A percentile compares a stretch with the other conserved stretches of the same genome.
These are phyloP conservation scores for Colletotrichum falcatum DNA, from an alignment of 2,329 filamentous ascomycete species.

Conservation along the genomic window DNA sequence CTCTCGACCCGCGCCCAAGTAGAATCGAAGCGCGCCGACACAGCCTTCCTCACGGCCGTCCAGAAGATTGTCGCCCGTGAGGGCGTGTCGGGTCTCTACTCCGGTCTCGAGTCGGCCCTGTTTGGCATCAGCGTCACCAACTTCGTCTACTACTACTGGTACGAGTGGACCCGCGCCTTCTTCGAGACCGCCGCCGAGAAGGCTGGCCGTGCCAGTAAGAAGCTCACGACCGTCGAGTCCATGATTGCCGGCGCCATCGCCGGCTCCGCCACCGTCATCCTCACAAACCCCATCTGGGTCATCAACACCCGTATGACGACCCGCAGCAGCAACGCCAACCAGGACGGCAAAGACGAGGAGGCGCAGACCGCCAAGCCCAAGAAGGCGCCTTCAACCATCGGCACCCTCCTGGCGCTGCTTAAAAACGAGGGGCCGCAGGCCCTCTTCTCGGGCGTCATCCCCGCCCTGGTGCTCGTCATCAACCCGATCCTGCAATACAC, in stretches of 20 bases:
- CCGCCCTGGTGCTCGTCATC: slow-evolving; percentile 92
- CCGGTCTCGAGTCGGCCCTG: slow-evolving; percentile 91
- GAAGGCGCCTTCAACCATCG: slow-evolving; percentile 78
- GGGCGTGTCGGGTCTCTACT: slow-evolving; percentile 88
- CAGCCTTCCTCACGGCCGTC: slow-evolving; percentile 85
- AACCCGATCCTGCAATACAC: slow-evolving; percentile 99
- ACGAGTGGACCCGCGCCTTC: slow-evolving; percentile 92
- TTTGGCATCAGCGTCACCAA: slow-evolving; percentile 99
- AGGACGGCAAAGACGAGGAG: slow-evolving; percentile 52
- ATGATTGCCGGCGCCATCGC: slow-evolving; percentile 97
- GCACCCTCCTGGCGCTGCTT: slow-evolving; percentile 83
- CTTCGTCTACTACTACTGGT: slow-evolving; percentile 99
- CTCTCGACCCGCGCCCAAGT: slow-evolving; percentile 98
- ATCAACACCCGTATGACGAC: slow-evolving; percentile 99
- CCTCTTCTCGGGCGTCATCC: slow-evolving; percentile 92
- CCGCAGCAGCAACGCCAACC: slow-evolving; percentile 67
- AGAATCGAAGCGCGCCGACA: slow-evolving; percentile 92
- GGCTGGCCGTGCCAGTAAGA: slow-evolving; percentile 79
- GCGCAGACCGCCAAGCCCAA: slow-evolving; percentile 54
- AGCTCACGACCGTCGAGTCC: slow-evolving; percentile 90
- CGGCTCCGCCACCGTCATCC: slow-evolving; percentile 90
- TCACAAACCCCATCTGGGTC: slow-evolving; percentile 99
- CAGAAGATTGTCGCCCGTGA: slow-evolving; percentile 91
- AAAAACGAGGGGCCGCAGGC: slow-evolving; percentile 85
- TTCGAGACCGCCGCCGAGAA: slow-evolving; percentile 84